Evolutionary conservation across 345 rosid genomes (phyloP).

Genomic region (Zanthoxylum bungeanum): DNA sequence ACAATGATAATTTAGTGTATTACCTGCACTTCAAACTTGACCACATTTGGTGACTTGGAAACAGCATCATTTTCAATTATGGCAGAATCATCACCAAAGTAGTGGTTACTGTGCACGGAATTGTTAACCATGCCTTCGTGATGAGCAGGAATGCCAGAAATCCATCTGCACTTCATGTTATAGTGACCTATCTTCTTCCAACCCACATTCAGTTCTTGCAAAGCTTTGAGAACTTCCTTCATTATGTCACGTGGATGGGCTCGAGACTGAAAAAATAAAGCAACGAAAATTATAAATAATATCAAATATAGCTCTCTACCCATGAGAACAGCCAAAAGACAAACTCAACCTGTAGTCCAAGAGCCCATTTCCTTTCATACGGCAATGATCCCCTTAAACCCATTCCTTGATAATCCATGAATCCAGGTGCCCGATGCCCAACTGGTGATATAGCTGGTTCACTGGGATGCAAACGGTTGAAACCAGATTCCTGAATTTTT

Average conservation of each 20-base stretch:
- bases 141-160: conserved; percentile 53
- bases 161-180: conserved; percentile 96
- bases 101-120: conserved; percentile 43
- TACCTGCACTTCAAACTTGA: conserved; percentile 97
- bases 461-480: conserved; percentile 54
- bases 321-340: not conserved
- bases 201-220: conserved; percentile 76
- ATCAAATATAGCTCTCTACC: not conserved
- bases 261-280: conserved; percentile 53
- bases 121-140: conserved; percentile 65
- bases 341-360: conserved; percentile 81
- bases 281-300: conserved; percentile 1
- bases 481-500: conserved; percentile 58
- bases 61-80: conserved; percentile 54
- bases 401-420: conserved; percentile 71
- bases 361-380: conserved; percentile 84
- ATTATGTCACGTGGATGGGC: conserved; percentile 91
- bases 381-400: conserved; percentile 58
- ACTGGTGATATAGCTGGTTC: conserved; percentile 57
- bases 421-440: conserved; percentile 62
- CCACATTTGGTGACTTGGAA: conserved; percentile 48
- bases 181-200: conserved; percentile 98
- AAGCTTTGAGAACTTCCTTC: conserved; percentile 80
- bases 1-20: not conserved
- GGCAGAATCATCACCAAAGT: conserved; percentile 67